Percentiles rank a stretch among this genome's conserved stretches.
phyloP scores from a whole-genome alignment of 2,329 filamentous ascomycete species.

The Trichocomaceae sp. region DNA sequence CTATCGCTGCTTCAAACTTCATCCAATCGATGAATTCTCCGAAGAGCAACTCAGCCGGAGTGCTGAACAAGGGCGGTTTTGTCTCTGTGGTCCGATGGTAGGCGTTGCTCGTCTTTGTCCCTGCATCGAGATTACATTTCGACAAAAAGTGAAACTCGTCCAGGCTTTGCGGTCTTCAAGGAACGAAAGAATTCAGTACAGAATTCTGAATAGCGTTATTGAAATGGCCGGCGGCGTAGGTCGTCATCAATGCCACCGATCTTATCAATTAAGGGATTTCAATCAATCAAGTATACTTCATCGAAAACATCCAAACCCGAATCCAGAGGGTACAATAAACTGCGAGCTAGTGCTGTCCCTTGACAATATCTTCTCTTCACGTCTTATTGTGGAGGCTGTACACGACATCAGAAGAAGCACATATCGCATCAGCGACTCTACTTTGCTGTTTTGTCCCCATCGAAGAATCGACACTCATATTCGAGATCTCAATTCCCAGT shows the following conservation, averaged over 20 bases:
- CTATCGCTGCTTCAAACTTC: conserved; percentile 3
- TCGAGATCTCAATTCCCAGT: not conserved
- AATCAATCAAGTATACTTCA: too few species aligned
- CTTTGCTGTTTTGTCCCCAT: not conserved
- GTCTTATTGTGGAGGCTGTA: not conserved
- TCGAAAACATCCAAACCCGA: too few species aligned
- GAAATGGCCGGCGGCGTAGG: not conserved
- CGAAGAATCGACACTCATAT: not conserved
- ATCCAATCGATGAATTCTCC: not conserved
- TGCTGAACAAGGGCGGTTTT: not conserved
- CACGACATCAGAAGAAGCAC: not conserved
- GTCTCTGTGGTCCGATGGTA: not conserved
- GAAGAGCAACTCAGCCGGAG: not conserved
- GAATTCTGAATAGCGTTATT: not conserved
- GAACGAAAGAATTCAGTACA: not conserved
- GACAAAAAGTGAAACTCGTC: not conserved
- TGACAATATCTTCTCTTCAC: too few species aligned
- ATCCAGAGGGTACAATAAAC: not conserved
- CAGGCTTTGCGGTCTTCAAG: not conserved
- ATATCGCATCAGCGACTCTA: too few species aligned
- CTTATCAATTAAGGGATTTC: not conserved
- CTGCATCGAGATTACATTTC: conserved; percentile 5
- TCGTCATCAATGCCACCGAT: not conserved
- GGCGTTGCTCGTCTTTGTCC: conserved; percentile 3
- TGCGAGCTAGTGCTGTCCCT: not conserved